phyloP scores from a whole-genome alignment of 2,329 filamentous ascomycete genomes.

The Ophiostoma quercus region DNA sequence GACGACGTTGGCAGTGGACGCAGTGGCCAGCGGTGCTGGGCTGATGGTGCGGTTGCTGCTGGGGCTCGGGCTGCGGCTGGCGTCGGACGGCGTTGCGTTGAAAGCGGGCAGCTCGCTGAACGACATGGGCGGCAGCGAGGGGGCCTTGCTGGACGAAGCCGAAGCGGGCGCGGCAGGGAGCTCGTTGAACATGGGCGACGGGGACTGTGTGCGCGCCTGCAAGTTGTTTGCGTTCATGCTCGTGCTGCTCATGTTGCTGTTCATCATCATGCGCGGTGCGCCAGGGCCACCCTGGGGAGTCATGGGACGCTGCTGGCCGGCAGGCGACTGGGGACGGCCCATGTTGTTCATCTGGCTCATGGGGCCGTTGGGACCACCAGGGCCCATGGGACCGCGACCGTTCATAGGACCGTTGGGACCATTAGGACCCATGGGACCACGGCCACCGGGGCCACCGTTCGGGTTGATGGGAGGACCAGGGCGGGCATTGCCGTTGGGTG shows the following conservation, averaged over 20 bases:
- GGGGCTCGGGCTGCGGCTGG: conserved; percentile 15
- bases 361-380: conserved; percentile 9
- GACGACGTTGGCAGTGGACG: conserved; percentile 31
- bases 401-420: not conserved
- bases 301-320: conserved; percentile 27
- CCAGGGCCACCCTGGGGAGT: conserved; percentile 30
- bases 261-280: conserved; percentile 33
- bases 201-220: conserved; percentile 39
- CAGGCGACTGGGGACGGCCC: conserved; percentile 24
- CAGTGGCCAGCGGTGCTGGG: conserved; percentile 34
- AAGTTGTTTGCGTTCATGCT: not conserved
- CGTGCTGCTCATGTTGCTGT: conserved; percentile 19
- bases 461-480: conserved; percentile 28
- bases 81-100: not conserved
- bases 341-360: conserved; percentile 7
- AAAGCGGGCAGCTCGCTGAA: conserved; percentile 13
- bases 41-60: conserved; percentile 5
- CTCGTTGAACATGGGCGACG: conserved; percentile 29
- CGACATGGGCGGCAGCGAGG: conserved; percentile 17
- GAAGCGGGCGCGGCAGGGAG: conserved; percentile 29
- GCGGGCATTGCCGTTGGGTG: conserved; percentile 38
- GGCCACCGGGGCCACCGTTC: conserved; percentile 5
- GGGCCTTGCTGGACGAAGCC: not conserved
- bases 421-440: conserved; percentile 31
- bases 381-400: conserved; percentile 32